Evolutionary conservation across 139 green algal genomes (phyloP).

Genomic region (Picochlorum costavermella): DNA sequence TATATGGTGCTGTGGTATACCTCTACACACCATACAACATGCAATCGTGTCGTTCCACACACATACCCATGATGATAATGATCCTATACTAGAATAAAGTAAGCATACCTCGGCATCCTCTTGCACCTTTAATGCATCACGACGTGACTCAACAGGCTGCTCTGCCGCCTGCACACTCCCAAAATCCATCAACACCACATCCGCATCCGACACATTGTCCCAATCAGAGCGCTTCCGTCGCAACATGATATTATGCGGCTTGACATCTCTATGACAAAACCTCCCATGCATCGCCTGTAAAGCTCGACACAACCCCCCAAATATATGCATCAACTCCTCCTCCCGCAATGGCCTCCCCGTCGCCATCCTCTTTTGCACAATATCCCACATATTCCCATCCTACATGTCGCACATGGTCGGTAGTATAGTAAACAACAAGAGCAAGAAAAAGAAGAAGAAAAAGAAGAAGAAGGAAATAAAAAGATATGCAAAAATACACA

Average conservation of each 20-base stretch:
- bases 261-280: slow-evolving; percentile 76
- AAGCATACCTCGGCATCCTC: slow-evolving; percentile 60
- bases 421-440: too few species aligned
- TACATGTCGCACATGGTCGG: too few species aligned
- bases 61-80: too few species aligned
- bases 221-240: not conserved
- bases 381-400: slow-evolving; percentile 40
- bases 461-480: too few species aligned
- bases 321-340: slow-evolving; percentile 32
- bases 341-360: slow-evolving; percentile 18
- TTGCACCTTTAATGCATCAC: slow-evolving; percentile 61
- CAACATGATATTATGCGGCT: slow-evolving; percentile 82
- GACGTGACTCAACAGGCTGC: slow-evolving; percentile 40
- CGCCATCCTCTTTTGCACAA: slow-evolving; percentile 27
- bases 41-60: too few species aligned
- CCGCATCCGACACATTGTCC: not conserved
- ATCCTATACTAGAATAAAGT: not conserved
- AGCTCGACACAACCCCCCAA: slow-evolving; percentile 48
- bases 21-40: not conserved
- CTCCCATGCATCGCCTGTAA: slow-evolving; percentile 56
- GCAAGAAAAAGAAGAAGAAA: too few species aligned
- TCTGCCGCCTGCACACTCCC: slow-evolving; percentile 42
- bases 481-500: too few species aligned
- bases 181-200: slow-evolving; percentile 71
- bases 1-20: slow-evolving; percentile 64